These are phyloP conservation scores for Cercospora sojina DNA, from an alignment of 2,329 filamentous ascomycete species.

Conservation along the genomic window DNA sequence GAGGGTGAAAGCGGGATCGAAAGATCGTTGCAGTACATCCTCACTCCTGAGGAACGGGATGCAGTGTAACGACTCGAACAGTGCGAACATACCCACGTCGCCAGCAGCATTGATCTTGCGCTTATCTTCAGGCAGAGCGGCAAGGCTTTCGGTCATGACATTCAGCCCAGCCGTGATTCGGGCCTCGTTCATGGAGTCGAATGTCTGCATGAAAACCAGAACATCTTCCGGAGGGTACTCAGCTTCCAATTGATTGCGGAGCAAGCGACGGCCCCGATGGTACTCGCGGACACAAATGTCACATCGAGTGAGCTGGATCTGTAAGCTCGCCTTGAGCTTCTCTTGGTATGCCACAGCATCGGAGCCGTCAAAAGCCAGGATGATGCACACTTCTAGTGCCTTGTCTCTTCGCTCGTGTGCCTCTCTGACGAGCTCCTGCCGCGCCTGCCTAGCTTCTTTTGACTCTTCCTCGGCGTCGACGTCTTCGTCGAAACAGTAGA, in stretches of 20 bases:
- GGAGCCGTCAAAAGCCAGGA: slow-evolving; percentile 50
- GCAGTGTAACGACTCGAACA: slow-evolving; percentile 87
- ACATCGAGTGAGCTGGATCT: slow-evolving; percentile 46
- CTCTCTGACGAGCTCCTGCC: slow-evolving; percentile 39
- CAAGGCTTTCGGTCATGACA: slow-evolving; percentile 42
- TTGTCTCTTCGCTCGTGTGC: slow-evolving; percentile 44
- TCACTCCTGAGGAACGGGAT: slow-evolving; percentile 68
- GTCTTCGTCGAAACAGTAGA: slow-evolving; percentile 49
- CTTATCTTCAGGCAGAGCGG: slow-evolving; percentile 49
- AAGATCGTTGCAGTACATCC: slow-evolving; percentile 56
- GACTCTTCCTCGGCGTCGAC: slow-evolving; percentile 42
- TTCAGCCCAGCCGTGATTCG: slow-evolving; percentile 48
- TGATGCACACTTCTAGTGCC: slow-evolving; percentile 45
- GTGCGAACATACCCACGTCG: slow-evolving; percentile 67
- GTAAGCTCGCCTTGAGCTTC: slow-evolving; percentile 43
- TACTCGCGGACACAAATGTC: slow-evolving; percentile 53
- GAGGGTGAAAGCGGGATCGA: slow-evolving; percentile 79
- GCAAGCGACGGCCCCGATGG: slow-evolving; percentile 45
- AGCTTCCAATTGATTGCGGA: slow-evolving; percentile 43
- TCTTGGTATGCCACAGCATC: slow-evolving; percentile 47
- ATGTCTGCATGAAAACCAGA: slow-evolving; percentile 42
- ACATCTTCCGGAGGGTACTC: slow-evolving; percentile 49
- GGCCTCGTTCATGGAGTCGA: slow-evolving; percentile 48
- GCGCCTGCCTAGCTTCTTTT: slow-evolving; percentile 26
- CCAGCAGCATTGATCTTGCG: slow-evolving; percentile 54